Percentiles rank a stretch among this genome's conserved stretches.
phyloP scores from a whole-genome alignment of 2,329 filamentous ascomycete genomes.

The Colletotrichum zoysiae region DNA sequence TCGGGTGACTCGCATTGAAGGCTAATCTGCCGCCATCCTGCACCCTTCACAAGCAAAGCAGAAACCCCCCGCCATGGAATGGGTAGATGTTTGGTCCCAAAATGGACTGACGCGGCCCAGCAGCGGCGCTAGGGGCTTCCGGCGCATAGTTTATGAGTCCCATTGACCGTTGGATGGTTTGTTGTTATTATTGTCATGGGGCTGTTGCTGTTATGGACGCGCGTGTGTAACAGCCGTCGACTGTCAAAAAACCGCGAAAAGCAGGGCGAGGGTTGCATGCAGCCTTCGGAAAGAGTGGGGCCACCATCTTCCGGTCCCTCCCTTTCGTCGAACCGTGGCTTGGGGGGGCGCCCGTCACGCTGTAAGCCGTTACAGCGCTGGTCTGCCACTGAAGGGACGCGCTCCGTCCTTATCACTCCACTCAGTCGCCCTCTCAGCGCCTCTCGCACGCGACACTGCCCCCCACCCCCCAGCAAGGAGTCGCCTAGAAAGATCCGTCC shows the following conservation, averaged over 20 bases:
- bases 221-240: neutral
- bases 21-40: conserved; percentile 20
- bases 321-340: conserved; percentile 7
- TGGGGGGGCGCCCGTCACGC: conserved; percentile 35
- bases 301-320: neutral
- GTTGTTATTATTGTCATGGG: neutral
- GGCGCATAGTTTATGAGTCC: neutral
- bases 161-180: neutral
- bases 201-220: neutral
- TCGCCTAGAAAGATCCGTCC: conserved; percentile 21
- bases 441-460: conserved; percentile 35
- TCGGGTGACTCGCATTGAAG: conserved; percentile 38
- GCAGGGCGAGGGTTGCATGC: conserved; percentile 27
- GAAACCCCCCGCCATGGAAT: neutral
- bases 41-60: conserved; percentile 32
- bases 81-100: too few relatives aligned
- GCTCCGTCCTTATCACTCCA: conserved; percentile 6
- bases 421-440: conserved; percentile 16
- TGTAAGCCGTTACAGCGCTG: conserved; percentile 27
- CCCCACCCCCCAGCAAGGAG: conserved; percentile 18
- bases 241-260: neutral
- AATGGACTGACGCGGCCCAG: conserved; percentile 4
- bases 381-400: conserved; percentile 7
- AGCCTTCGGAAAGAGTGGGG: conserved; percentile 11
- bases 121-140: conserved; percentile 11